phyloP scores from a whole-genome alignment of 2,329 filamentous ascomycete species.

The Talaromyces sp. region DNA sequence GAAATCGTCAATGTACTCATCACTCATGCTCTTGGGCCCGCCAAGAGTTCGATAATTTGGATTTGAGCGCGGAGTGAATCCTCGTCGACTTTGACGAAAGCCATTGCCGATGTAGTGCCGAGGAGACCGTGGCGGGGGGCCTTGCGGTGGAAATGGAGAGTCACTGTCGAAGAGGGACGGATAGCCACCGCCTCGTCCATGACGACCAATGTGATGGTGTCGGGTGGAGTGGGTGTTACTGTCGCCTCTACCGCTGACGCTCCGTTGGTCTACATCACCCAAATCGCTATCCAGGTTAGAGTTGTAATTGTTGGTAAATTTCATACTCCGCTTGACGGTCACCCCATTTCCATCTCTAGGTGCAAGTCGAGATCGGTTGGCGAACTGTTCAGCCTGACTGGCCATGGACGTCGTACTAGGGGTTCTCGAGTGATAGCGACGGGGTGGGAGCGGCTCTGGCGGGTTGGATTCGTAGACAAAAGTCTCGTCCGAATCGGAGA shows the following conservation, averaged over 20 bases:
- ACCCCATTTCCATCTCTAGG: constrained; percentile 63
- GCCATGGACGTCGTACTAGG: constrained; percentile 82
- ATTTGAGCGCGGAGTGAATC: constrained; percentile 65
- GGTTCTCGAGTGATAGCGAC: constrained; percentile 85
- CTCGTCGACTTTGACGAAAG: constrained; percentile 62
- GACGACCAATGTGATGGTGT: constrained; percentile 76
- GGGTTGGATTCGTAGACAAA: constrained; percentile 99
- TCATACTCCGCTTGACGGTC: constrained; percentile 86
- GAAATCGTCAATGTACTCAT: constrained; percentile 69
- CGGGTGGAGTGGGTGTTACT: constrained; percentile 58
- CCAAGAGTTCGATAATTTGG: constrained; percentile 44
- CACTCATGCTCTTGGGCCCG: constrained; percentile 53
- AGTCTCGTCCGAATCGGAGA: constrained; percentile 95
- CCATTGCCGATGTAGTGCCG: constrained; percentile 48
- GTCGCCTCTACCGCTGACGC: constrained; percentile 59
- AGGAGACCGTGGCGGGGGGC: constrained; percentile 59
- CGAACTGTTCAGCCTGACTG: constrained; percentile 44
- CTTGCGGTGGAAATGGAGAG: constrained; percentile 62
- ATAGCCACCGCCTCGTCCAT: constrained; percentile 66
- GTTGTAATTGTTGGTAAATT: constrained; percentile 79
- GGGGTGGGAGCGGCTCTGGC: constrained; percentile 50
- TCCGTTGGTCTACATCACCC: constrained; percentile 59
- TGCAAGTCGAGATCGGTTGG: constrained; percentile 58
- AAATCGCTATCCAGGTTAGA: constrained; percentile 63
- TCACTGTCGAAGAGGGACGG: constrained; percentile 71